A percentile compares a stretch with the other conserved stretches of the same genome.
phyloP scores from a whole-genome alignment of 2,329 filamentous ascomycete species.

The Pseudogymnoascus sp. region DNA sequence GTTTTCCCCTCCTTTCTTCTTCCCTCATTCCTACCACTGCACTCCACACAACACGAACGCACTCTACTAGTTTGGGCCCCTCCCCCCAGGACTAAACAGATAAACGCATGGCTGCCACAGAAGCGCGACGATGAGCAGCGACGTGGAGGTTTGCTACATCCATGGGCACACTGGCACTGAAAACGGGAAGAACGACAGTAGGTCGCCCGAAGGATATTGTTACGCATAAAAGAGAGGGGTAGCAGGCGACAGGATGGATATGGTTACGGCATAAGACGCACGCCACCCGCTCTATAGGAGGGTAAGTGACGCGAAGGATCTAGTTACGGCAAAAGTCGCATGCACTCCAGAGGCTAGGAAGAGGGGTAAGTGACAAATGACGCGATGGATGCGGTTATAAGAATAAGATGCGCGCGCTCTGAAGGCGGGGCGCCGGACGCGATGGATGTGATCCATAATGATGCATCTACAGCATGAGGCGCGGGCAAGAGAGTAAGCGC shows the following conservation, averaged over 20 bases:
- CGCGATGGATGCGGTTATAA: background rate
- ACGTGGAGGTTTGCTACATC: background rate
- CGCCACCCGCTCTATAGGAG: background rate
- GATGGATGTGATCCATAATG: background rate
- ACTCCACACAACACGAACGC: background rate
- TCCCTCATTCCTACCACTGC: background rate
- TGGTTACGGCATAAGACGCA: background rate
- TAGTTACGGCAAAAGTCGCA: background rate
- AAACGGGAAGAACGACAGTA: background rate
- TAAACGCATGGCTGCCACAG: background rate
- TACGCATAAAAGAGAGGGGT: background rate
- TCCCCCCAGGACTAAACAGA: background rate
- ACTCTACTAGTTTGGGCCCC: background rate
- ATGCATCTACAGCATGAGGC: background rate
- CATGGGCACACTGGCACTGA: background rate
- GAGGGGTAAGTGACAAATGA: background rate
- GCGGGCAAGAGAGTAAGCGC: background rate
- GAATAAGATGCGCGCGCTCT: background rate
- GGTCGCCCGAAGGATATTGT: background rate
- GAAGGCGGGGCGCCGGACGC: background rate
- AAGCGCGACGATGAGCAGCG: background rate
- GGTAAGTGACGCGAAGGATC: background rate
- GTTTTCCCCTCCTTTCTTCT: background rate
- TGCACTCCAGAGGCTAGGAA: background rate
- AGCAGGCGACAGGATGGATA: background rate